Percentiles rank a stretch among this genome's conserved stretches.
phyloP scores from a whole-genome alignment of 75 land plant genomes.

The Pinus taeda region DNA sequence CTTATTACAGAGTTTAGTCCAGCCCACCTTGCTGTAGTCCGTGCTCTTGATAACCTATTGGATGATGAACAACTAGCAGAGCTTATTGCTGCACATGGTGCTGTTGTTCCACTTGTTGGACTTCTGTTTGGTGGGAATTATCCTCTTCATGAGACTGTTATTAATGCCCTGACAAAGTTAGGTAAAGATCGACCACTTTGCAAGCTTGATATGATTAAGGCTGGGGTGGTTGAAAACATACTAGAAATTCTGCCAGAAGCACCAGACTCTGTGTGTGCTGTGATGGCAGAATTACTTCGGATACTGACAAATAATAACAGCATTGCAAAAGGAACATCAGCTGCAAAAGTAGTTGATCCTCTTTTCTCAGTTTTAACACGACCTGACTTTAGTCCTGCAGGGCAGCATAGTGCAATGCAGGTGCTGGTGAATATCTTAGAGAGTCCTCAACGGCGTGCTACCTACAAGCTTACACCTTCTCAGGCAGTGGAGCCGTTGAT shows the following conservation, averaged over 20 bases:
- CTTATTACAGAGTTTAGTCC: constrained; percentile 65
- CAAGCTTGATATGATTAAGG: constrained; percentile 95
- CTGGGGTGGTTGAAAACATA: constrained; percentile 84
- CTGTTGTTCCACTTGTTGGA: constrained; percentile 90
- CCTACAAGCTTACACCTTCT: constrained; percentile 64
- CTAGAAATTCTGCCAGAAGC: constrained; percentile 86
- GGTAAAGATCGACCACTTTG: constrained; percentile 92
- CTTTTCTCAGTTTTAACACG: constrained; percentile 60
- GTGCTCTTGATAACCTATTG: constrained; percentile 84
- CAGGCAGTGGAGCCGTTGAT: constrained; percentile 84
- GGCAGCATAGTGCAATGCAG: constrained; percentile 94
- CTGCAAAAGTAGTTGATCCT: constrained; percentile 89
- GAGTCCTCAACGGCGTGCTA: constrained; percentile 85
- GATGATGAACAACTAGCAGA: constrained; percentile 98
- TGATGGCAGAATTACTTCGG: constrained; percentile 82
- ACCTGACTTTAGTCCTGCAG: constrained; percentile 78
- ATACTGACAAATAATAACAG: constrained; percentile 89
- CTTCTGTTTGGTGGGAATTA: constrained; percentile 79
- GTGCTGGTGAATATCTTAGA: constrained; percentile 93
- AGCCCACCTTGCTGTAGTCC: constrained; percentile 84
- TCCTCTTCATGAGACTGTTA: constrained; percentile 79
- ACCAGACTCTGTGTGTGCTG: constrained; percentile 82
- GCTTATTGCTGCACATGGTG: constrained; percentile 94
- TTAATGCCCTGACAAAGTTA: constrained; percentile 80
- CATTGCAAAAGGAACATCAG: constrained; percentile 87